Base-by-base conservation (phyloP, 371 early-diverging fungal species). In the Coemansia sp. region DNA sequence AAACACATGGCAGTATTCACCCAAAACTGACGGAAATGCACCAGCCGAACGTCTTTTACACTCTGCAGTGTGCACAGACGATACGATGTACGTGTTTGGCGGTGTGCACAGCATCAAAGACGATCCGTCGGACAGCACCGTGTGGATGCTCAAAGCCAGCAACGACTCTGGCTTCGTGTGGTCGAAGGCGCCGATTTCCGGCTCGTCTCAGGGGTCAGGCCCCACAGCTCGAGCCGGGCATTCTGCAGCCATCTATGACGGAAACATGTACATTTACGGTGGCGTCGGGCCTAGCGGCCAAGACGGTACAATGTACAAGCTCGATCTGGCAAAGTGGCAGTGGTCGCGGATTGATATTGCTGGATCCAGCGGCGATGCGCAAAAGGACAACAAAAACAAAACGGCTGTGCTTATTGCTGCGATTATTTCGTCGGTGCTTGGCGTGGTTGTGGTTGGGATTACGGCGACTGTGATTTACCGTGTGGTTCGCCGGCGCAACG, bases 51-150 rank as follows among this genome's bases (percentile, higher is more conserved):
- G 80, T 4, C 55, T 79, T 1, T 29, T 80, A 61, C 79, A 78
- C 19, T 70, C 79, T 9, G 79, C 80, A 1, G 80, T 79, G 8
- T 80, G 80, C 57, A 46, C 68, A 5, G 44, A 65, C 8, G 66
- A 78, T 44, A 65, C 71, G 15, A 78, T 80, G 80, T 61, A 71
- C 19, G 65, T 80, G 41, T 80, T 78, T 69, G 80, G 80, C 52
- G 80, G 80, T 8, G 17, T 65, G 15, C 60, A 66, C 39, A 58
- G 66, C 46, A 46, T 65, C 28, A 36, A 57, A 13, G 66, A 63
- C 29, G 54, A 58, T 3, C 80, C 80, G 2, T 71, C 69, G 4
- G 80, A 80, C 29, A 78, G 80, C 54, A 41, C 66, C 0, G 80
- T 80, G 48, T 80, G 80, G 80, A 19, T 79, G 36, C 71, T 80